phyloP scores from a whole-genome alignment of 345 rosid species.

The Eucalyptus lansdowneana region DNA sequence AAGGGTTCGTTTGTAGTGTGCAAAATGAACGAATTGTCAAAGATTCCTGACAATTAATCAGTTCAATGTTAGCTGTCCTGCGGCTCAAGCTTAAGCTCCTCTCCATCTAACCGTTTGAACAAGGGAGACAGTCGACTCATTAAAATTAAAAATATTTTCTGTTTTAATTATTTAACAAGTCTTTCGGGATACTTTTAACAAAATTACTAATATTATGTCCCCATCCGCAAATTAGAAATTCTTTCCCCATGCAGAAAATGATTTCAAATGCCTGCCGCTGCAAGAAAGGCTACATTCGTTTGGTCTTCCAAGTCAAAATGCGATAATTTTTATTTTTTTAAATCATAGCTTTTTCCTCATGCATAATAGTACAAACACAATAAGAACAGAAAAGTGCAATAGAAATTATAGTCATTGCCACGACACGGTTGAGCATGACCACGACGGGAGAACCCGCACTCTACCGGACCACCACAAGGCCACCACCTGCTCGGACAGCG shows the following conservation, averaged over 20 bases:
- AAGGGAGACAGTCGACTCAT: neutral
- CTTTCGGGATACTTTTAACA: neutral
- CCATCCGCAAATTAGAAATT: neutral
- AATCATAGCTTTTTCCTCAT: neutral
- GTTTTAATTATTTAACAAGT: neutral
- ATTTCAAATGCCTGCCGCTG: neutral
- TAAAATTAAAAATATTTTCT: neutral
- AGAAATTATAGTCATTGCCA: neutral
- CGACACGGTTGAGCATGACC: neutral
- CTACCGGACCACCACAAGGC: neutral
- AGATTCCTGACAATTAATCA: neutral
- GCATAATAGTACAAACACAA: neutral
- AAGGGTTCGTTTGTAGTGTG: neutral
- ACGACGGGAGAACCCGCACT: neutral
- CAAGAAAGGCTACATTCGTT: neutral
- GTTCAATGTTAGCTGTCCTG: neutral
- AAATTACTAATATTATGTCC: neutral
- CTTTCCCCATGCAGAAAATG: neutral
- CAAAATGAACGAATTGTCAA: neutral
- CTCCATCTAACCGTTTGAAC: neutral
- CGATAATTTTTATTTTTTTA: too few species aligned
- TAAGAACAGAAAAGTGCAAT: neutral
- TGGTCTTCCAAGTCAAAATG: neutral
- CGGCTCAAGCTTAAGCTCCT: neutral
- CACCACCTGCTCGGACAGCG: neutral